These are phyloP conservation scores for Solanum sitiens DNA, from an alignment of 257 asterid genomes.

Conservation along the genomic window DNA sequence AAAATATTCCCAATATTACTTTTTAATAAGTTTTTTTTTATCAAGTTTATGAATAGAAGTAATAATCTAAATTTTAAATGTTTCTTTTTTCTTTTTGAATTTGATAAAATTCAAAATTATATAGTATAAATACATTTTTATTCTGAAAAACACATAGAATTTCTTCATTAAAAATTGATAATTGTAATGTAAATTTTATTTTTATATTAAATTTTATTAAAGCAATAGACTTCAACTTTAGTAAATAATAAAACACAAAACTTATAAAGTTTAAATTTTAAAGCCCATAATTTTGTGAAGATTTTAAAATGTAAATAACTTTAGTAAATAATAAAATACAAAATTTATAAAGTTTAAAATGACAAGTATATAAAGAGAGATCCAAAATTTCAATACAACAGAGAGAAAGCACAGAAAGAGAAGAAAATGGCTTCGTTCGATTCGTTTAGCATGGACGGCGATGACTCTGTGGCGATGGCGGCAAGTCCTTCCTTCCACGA, in stretches of 20 bases:
- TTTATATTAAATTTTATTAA: too few relatives aligned
- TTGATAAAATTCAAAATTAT: background rate
- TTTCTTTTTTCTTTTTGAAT: background rate
- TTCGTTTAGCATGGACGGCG: background rate
- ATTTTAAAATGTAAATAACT: too few relatives aligned
- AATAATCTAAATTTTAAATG: background rate
- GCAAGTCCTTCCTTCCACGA: background rate
- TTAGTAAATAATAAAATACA: too few relatives aligned
- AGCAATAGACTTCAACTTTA: too few relatives aligned
- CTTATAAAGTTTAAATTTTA: too few relatives aligned
- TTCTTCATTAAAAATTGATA: background rate
- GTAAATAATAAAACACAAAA: too few relatives aligned
- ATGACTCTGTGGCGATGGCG: background rate
- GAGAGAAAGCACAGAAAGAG: background rate
- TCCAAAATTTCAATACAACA: background rate
- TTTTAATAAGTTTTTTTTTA: background rate
- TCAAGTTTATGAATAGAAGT: background rate
- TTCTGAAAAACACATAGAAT: background rate
- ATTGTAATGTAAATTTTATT: too few relatives aligned
- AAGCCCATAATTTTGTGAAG: too few relatives aligned
- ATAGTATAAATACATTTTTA: accelerated
- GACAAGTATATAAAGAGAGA: background rate
- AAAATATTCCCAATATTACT: accelerated
- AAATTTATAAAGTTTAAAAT: background rate
- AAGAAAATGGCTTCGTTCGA: background rate